Base-by-base conservation (phyloP, 1,139 yeast genomes). In the Saccharomycopsis phalli region DNA sequence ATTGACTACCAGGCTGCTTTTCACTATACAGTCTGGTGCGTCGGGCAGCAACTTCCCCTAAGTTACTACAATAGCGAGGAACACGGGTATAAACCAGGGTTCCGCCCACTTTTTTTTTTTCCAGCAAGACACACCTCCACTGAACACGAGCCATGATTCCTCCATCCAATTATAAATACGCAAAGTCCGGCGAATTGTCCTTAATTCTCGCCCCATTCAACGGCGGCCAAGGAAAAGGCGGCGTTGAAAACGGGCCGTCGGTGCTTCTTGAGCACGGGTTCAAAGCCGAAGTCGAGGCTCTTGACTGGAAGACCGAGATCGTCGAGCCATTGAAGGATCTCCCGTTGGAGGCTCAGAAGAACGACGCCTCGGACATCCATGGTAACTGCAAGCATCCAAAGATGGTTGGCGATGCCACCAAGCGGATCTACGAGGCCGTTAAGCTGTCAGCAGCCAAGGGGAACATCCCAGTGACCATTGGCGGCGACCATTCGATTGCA, bases 401-500 rank as follows among this genome's bases (percentile, higher is more conserved):
- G 33, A 69, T 80, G 57, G 98, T 91, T 10, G 76, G 87, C 47
- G 76, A 74, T 37, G 79, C 93, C 47, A 74, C 87, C 50, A 59
- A 75, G 54, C 61, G 62, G 48, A 74, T 91, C 42, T 79, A 75
- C 58, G 65, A 77, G 31, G 63, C 83, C 3, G 87, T 82, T 41
- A 63, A 65, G 44, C 51, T 58, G 4, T 65, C 68, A 3, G 73
- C 82, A 11, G 54, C 62, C 34, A 53, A 60, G 18, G 75, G 73
- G 14, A 65, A 71, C 32, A 68, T 91, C 47, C 93, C 95, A 3
- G 63, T 91, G 43, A 87, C 95, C 4, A 61, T 91, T 45, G 98
- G 98, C 42, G 98, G 98, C 42, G 98, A 91, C 62, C 98, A 91
- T 60, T 86, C 96, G 3, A 81, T 91, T 50, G 97, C 95, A 42